Evolutionary conservation across 1,284 basidiomycete species (phyloP), one percentile per base, ranked within the genome.

Genomic region (Xanthoconium separans): DNA sequence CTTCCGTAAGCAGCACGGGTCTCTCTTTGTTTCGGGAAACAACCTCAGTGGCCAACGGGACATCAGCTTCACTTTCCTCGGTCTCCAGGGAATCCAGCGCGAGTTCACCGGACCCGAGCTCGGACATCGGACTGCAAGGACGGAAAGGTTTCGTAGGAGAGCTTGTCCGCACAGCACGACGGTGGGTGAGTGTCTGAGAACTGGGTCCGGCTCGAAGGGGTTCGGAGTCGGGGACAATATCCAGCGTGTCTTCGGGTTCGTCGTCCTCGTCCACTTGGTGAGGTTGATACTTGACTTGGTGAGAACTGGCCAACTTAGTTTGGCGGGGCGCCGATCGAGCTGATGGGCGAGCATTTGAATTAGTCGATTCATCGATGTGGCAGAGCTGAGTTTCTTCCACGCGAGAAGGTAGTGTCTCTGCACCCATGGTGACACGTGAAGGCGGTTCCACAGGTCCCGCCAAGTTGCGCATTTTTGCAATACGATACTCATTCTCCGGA

Each of bases 141-240:
- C 11, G 53, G 22, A 66, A 63, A 22, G 12, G 6, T 18, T 60
- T 55, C 48, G 59, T 66, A 11, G 43, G 49, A 24, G 63, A 64
- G 50, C 54, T 57, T 22, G 49, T 51, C 15, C 24, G 47, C 39
- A 50, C 30, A 27, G 36, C 36, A 37, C 43, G 53, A 45, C 48
- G 41, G n/a, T 37, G 51, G 27, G 42, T 41, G 37, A 57, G 50
- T 18, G 57, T 50, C 42, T 52, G 45, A 36, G 41, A 12, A 30
- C 53, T 45, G 6, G 42, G 37, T 20, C 47, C 68, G 41, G 58
- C 63, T 51, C 58, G 58, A 53, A 66, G 57, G 44, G 81, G 78
- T 53, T 84, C 82, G 8, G 81, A 85, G 61, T 85, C 84, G 6
- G 83, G 82, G 18, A 86, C 71, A 49, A 83, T 50, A 44, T 79